Percentiles rank a stretch among this genome's conserved stretches.
phyloP scores from a whole-genome alignment of 2,329 filamentous ascomycete genomes.

The Sclerotinia trifoliorum region DNA sequence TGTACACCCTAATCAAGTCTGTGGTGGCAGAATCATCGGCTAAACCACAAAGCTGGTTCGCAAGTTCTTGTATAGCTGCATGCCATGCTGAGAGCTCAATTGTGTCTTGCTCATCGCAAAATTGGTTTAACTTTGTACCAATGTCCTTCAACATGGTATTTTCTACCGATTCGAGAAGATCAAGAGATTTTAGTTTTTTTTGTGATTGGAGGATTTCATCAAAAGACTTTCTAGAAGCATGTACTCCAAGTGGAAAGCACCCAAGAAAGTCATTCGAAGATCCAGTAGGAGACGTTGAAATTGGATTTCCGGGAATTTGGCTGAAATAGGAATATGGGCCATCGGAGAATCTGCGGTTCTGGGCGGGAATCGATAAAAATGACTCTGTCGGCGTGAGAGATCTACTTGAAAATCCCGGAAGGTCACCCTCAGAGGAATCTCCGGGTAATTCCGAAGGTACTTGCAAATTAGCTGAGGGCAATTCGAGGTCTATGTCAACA shows the following conservation, averaged over 20 bases:
- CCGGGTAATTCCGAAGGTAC: not conserved
- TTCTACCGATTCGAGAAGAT: slow-evolving; percentile 19
- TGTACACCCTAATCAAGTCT: slow-evolving; percentile 42
- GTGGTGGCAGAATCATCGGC: slow-evolving; percentile 11
- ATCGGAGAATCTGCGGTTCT: slow-evolving; percentile 9
- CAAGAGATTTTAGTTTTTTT: slow-evolving; percentile 31
- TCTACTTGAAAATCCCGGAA: slow-evolving; percentile 13
- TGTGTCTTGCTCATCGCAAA: slow-evolving; percentile 33
- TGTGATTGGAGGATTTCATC: slow-evolving; percentile 47
- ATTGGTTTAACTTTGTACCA: slow-evolving; percentile 4
- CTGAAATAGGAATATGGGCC: slow-evolving; percentile 19
- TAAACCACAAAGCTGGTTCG: slow-evolving; percentile 25
- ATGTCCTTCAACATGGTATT: slow-evolving; percentile 17
- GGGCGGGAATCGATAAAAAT: not conserved
- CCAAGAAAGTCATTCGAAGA: slow-evolving; percentile 44
- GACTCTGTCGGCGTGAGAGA: slow-evolving; percentile 17
- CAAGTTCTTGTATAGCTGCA: slow-evolving; percentile 29
- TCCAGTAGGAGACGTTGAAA: slow-evolving; percentile 43
- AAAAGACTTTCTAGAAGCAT: slow-evolving; percentile 44
- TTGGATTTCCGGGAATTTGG: slow-evolving; percentile 32
- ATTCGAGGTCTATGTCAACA: not conserved
- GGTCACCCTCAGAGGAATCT: not conserved
- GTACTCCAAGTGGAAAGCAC: slow-evolving; percentile 49
- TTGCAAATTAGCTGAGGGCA: not conserved
- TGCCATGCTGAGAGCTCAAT: slow-evolving; percentile 25